Conservation (phyloP, 1,284 basidiomycete genomes). For the Sporisorium graminicola region DNA sequence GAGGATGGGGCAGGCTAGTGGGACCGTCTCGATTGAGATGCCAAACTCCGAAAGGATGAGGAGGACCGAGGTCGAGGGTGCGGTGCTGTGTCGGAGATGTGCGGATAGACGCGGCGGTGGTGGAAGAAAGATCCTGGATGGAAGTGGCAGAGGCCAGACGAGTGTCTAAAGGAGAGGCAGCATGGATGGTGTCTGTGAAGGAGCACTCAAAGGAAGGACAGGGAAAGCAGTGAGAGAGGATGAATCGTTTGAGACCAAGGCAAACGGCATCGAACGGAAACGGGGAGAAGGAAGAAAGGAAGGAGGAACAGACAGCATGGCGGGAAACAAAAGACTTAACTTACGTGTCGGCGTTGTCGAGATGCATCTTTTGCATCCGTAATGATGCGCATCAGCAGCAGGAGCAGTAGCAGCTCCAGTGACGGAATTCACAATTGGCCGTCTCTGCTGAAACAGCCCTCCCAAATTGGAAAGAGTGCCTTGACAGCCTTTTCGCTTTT, state of each 20-base stretch:
- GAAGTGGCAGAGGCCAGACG: conserved; percentile 9
- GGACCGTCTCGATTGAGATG: conserved; percentile 29
- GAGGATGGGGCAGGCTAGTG: conserved; percentile 39
- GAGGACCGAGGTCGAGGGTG: conserved; percentile 18
- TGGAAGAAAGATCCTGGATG: not conserved
- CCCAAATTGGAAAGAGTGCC: not conserved
- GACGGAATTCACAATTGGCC: not conserved
- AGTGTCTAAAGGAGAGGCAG: conserved; percentile 7
- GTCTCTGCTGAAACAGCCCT: not conserved
- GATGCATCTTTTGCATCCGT: conserved; percentile 1
- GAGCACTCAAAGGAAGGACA: not conserved
- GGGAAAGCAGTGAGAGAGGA: not conserved
- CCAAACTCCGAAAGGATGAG: conserved; percentile 48
- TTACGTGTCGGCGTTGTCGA: conserved; percentile 6
- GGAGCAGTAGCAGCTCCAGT: no score
- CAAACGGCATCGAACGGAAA: no score
- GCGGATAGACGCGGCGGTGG: not conserved
- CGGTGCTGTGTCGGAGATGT: not conserved
- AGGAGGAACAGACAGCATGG: not conserved
- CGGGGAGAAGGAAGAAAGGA: not conserved
- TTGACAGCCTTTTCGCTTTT: no score
- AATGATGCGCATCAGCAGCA: not conserved
- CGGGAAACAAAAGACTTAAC: not conserved
- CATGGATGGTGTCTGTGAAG: conserved; percentile 11
- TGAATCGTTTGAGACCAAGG: conserved; percentile 1